Evolutionary conservation across 139 green algal genomes (phyloP).

Genomic region (Picochlorum sp.): DNA sequence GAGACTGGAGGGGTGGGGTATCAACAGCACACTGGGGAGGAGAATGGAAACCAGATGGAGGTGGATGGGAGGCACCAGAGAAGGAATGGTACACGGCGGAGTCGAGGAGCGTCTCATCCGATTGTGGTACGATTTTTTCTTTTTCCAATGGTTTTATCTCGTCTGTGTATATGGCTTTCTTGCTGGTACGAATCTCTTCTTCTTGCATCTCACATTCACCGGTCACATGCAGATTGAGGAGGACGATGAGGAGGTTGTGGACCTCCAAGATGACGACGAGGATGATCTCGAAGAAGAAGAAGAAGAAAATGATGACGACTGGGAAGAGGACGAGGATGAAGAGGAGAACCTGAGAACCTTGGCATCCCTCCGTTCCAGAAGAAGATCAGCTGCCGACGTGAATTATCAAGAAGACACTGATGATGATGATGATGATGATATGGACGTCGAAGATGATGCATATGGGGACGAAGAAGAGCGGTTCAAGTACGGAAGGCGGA

Average conservation of each 20-base stretch:
- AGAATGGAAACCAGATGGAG: background rate
- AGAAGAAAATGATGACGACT: background rate
- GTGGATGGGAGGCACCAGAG: too few relatives aligned
- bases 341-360: background rate
- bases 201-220: too few relatives aligned
- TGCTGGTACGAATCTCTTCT: too few relatives aligned
- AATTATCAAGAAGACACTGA: background rate
- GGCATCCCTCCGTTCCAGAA: background rate
- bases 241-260: too few relatives aligned
- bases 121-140: too few relatives aligned
- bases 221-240: too few relatives aligned
- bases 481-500: background rate
- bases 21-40: background rate
- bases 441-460: background rate
- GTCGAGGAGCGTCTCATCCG: too few relatives aligned
- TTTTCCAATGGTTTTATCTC: too few relatives aligned
- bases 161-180: too few relatives aligned
- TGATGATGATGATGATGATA: conserved; percentile 11
- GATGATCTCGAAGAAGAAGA: background rate
- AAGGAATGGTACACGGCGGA: too few relatives aligned
- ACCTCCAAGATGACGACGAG: too few relatives aligned
- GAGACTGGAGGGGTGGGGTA: conserved; percentile 12
- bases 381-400: background rate
- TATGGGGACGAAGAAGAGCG: background rate
- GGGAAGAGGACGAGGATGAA: background rate